Base-by-base conservation (phyloP, 1,139 yeast species). In the Scheffersomyces quercinus region DNA sequence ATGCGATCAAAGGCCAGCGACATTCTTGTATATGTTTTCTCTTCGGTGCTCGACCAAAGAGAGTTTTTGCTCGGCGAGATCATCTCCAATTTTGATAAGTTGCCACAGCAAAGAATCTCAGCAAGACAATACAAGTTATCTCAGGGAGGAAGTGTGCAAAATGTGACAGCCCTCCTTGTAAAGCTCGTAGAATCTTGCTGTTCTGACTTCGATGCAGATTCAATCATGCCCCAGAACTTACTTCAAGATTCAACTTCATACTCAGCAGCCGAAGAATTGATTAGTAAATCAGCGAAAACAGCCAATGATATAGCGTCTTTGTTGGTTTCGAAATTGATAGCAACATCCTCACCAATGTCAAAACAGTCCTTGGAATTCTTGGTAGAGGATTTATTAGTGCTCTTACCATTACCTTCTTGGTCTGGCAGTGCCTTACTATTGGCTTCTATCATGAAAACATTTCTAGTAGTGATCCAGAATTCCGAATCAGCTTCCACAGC, bases 61-160 rank as follows among this genome's bases (percentile, higher is more conserved):
- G 64, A 64, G 1, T 84, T 83, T 54, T 69, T 88, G 7, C 52
- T 86, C 10, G 77, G 77, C 39, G 93, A 88, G 55, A 56, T 85
- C 3, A 53, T 85, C n/a, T 61, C 74, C 3, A 76, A 75, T 43
- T 64, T 82, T 45, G 77, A 74, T 38, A 73, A 68, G 37, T 56
- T 83, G 6, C 77, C 85, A 0, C 55, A 67, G 2, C 68, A 68
- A 44, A 73, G 77, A 53, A 44, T 58, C 14, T 51, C 53, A 14
- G 70, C 83, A 0, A 69, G 81, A 38, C 79, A 73, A 37, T 70
- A 64, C 41, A 69, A 67, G 36, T 49, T 79, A 0, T 53, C 70
- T 0, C 60, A 74, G 35, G 85, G 85, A 1, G 58, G 64, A 3
- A 67, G 60, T 37, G 71, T 83, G 8, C 86, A 79, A 51, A 56